Conservation (phyloP, 1,284 basidiomycete species). For the Paramarasmius palmivorus region DNA sequence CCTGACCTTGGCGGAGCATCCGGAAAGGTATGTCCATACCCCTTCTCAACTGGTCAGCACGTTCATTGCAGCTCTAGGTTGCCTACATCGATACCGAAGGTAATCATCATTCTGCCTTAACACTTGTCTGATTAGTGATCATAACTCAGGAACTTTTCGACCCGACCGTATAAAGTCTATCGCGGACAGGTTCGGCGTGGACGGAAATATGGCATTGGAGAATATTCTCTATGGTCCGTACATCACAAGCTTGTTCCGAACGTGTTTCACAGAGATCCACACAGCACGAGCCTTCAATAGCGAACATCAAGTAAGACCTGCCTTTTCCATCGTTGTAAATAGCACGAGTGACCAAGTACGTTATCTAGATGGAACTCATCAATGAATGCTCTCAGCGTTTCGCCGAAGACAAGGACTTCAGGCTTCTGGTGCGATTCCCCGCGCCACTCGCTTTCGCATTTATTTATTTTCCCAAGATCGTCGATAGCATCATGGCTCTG, state of each 20-base stretch:
- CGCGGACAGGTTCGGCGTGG: slow-evolving; percentile 89
- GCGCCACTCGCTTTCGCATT: not conserved
- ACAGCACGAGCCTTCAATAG: slow-evolving; percentile 83
- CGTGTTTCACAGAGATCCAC: slow-evolving; percentile 1
- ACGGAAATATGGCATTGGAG: slow-evolving; percentile 83
- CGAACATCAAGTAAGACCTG: slow-evolving; percentile 76
- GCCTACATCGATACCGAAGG: slow-evolving; percentile 95
- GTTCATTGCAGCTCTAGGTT: slow-evolving; percentile 46
- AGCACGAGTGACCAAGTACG: not conserved
- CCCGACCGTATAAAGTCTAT: slow-evolving; percentile 89
- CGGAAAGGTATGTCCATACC: slow-evolving; percentile 62
- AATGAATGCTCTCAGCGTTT: slow-evolving; percentile 83
- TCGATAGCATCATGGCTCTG: slow-evolving; percentile 94
- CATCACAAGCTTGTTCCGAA: not conserved
- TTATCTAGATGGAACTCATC: slow-evolving; percentile 77
- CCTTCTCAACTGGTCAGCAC: slow-evolving; percentile 9
- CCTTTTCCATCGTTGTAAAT: not conserved
- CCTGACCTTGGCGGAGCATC: slow-evolving; percentile 86
- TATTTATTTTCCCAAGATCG: slow-evolving; percentile 53
- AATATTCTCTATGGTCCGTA: slow-evolving; percentile 78
- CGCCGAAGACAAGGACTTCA: slow-evolving; percentile 80
- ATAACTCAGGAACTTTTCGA: slow-evolving; percentile 77
- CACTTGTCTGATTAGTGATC: not conserved
- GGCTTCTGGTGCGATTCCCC: slow-evolving; percentile 54
- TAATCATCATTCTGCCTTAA: slow-evolving; percentile 19